Conservation (phyloP, 139 green algal species). For the Diplosphaera chodatii region DNA sequence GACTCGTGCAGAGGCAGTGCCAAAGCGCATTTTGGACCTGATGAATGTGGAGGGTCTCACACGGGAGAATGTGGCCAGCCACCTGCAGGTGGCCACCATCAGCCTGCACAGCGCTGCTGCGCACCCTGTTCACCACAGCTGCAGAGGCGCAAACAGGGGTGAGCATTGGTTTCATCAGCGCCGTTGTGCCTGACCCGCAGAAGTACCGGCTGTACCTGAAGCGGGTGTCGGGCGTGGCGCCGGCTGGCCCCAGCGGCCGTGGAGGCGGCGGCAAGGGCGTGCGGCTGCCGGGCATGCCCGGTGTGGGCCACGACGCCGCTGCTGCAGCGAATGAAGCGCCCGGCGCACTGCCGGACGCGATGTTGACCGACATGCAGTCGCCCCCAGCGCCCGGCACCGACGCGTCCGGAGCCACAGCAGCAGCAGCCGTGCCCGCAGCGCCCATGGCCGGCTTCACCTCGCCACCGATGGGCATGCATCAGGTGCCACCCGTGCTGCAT, state of each 20-base stretch:
- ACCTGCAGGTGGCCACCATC: conserved; percentile 57
- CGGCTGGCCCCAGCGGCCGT: not conserved
- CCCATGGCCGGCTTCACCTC: not conserved
- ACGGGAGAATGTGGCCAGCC: conserved; percentile 90
- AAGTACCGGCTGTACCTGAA: conserved; percentile 96
- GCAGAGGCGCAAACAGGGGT: too few relatives aligned
- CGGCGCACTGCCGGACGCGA: not conserved
- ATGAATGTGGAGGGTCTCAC: conserved; percentile 93
- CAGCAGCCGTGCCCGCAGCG: too few relatives aligned
- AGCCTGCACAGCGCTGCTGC: too few relatives aligned
- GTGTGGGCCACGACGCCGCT: too few relatives aligned
- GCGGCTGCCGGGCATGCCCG: not conserved
- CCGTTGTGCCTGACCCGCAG: conserved; percentile 38
- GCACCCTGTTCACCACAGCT: too few relatives aligned
- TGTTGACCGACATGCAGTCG: not conserved
- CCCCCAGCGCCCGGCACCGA: too few relatives aligned
- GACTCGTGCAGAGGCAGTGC: conserved; percentile 75
- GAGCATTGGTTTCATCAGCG: too few relatives aligned
- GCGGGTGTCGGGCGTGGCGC: conserved; percentile 38
- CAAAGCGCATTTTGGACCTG: conserved; percentile 95
- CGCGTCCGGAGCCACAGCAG: too few relatives aligned
- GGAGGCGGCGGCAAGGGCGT: conserved; percentile 4
- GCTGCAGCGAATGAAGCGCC: too few relatives aligned
- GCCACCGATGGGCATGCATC: not conserved
- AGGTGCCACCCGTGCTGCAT: too few relatives aligned